A percentile compares a stretch with the other conserved stretches of the same genome.
Conservation (phyloP, 148 eudicot species). For the Vaccinium corymbosum region DNA sequence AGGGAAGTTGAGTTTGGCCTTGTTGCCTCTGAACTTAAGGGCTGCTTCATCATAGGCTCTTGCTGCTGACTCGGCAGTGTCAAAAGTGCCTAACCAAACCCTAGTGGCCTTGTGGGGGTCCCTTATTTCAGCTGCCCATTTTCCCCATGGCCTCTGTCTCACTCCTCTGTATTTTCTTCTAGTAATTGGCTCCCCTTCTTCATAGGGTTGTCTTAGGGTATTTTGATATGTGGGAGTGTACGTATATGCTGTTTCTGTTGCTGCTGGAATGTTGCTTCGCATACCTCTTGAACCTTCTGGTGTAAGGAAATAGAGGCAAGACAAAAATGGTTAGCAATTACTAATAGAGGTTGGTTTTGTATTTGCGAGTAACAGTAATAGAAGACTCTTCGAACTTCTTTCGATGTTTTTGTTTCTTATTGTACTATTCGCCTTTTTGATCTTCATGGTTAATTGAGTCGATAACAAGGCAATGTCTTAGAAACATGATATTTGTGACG, state of each 20-base stretch:
- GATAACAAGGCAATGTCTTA: neutral
- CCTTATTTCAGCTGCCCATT: conserved; percentile 90
- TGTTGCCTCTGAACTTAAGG: conserved; percentile 62
- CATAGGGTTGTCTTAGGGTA: neutral
- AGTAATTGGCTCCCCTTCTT: neutral
- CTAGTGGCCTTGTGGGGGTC: conserved; percentile 76
- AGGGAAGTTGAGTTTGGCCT: conserved; percentile 84
- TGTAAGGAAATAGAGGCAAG: neutral
- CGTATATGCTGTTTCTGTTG: conserved; percentile 21
- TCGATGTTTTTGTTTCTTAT: too few species aligned
- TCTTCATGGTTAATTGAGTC: neutral
- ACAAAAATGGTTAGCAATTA: neutral
- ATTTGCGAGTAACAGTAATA: too few species aligned
- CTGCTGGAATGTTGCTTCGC: conserved; percentile 19
- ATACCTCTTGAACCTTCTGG: conserved; percentile 28
- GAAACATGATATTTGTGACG: neutral
- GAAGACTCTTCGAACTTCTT: too few species aligned
- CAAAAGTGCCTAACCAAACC: conserved; percentile 82
- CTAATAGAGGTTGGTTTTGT: too few species aligned
- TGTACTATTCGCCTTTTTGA: too few species aligned
- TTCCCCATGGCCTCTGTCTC: conserved; percentile 84
- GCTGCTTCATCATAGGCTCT: conserved; percentile 77
- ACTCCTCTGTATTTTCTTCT: conserved; percentile 77
- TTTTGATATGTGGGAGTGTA: conserved; percentile 24
- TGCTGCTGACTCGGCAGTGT: conserved; percentile 78